Evolutionary conservation across 345 rosid genomes (phyloP).

Genomic region (Dipteronia sinensis): DNA sequence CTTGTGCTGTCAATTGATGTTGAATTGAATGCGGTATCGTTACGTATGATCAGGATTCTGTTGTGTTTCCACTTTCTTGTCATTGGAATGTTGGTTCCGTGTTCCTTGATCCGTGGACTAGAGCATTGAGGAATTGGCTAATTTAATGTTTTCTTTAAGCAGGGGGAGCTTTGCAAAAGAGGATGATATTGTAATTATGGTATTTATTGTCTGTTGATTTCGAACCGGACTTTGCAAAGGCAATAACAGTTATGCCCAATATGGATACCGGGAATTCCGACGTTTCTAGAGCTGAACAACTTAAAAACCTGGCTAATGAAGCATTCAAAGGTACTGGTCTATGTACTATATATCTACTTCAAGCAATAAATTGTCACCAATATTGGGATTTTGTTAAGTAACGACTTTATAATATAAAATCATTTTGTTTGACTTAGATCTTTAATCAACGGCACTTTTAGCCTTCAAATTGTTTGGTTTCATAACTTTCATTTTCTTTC

Average conservation of each 20-base stretch:
- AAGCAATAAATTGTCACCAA: neutral
- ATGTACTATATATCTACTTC: neutral
- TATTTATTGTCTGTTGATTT: constrained; percentile 8
- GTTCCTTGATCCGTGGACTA: neutral
- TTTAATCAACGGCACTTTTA: neutral
- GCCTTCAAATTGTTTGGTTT: neutral
- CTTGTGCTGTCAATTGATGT: no score
- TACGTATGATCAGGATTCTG: neutral
- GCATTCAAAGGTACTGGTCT: constrained; percentile 48
- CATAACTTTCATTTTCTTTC: neutral
- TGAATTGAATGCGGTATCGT: neutral
- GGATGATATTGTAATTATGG: constrained; percentile 1
- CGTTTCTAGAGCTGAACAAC: constrained; percentile 47
- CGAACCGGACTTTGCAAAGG: neutral
- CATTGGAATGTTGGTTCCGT: neutral
- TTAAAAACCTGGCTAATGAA: constrained; percentile 57
- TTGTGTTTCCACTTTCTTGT: neutral
- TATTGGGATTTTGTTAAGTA: neutral
- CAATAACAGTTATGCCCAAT: constrained; percentile 22
- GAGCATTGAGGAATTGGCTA: neutral
- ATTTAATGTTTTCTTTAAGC: neutral
- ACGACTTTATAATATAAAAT: neutral
- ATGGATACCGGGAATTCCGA: constrained; percentile 47
- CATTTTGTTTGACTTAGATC: neutral
- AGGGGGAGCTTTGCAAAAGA: neutral